Percentiles rank a stretch among this genome's conserved stretches.
Evolutionary conservation across 805 yeast species (phyloP).

Genomic region (Myxozyma kluyveri): DNA sequence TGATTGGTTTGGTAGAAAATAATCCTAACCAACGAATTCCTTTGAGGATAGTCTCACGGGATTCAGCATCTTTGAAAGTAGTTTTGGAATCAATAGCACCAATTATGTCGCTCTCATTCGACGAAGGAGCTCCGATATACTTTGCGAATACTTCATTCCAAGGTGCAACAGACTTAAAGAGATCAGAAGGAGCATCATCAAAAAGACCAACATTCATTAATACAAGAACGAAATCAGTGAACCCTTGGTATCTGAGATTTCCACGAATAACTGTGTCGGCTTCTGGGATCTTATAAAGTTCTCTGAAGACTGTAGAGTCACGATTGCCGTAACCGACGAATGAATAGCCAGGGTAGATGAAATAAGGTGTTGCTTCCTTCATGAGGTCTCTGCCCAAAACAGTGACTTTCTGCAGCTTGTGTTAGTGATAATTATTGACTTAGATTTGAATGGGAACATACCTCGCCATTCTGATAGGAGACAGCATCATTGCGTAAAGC

Average conservation of each 20-base stretch:
- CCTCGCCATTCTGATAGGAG: constrained; percentile 80
- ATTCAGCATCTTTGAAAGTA: constrained; percentile 72
- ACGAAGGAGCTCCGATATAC: constrained; percentile 69
- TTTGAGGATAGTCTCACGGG: constrained; percentile 77
- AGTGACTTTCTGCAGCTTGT: constrained; percentile 51
- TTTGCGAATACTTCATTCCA: constrained; percentile 87
- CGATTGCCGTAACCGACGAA: constrained; percentile 95
- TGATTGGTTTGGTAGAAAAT: constrained; percentile 69
- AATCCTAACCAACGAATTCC: constrained; percentile 95
- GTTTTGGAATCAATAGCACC: constrained; percentile 74
- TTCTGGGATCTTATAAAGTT: constrained; percentile 90
- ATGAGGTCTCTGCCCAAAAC: constrained; percentile 86
- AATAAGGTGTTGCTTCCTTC: constrained; percentile 93
- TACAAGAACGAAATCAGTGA: constrained; percentile 95
- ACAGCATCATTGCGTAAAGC: constrained; percentile 92
- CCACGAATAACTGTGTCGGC: constrained; percentile 97
- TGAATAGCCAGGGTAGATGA: constrained; percentile 91
- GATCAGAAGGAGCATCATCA: constrained; percentile 65
- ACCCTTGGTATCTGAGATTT: constrained; percentile 94
- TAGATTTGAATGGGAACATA: neutral
- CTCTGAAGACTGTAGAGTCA: constrained; percentile 91
- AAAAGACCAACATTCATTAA: constrained; percentile 91
- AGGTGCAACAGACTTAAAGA: constrained; percentile 54
- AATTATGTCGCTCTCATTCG: constrained; percentile 66
- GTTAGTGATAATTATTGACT: neutral